These are phyloP conservation scores for Chimonanthus salicifolius DNA, from an alignment of 164 flowering plant species.

Conservation along the genomic window DNA sequence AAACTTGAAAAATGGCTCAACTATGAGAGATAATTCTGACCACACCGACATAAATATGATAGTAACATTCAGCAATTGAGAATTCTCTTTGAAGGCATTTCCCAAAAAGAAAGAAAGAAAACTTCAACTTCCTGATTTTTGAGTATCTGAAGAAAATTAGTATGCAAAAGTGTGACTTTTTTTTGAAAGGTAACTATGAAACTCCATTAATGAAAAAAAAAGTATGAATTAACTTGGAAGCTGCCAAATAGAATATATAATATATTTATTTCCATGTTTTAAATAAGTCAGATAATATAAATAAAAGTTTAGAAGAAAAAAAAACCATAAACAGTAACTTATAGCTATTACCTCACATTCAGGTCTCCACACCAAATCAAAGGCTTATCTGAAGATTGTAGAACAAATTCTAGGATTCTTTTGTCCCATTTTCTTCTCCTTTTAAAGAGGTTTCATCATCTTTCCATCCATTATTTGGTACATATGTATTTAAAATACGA, in stretches of 20 bases:
- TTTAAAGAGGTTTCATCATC: constrained; percentile 78
- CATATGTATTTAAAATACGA: constrained; percentile 72
- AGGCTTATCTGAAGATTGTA: constrained; percentile 65
- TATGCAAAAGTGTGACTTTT: too few relatives aligned
- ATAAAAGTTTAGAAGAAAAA: background rate
- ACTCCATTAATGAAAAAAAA: too few relatives aligned
- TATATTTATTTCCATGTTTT: background rate
- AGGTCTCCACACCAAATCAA: constrained; percentile 99
- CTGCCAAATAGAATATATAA: background rate
- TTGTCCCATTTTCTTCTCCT: constrained; percentile 99
- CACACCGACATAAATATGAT: background rate
- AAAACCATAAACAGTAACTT: background rate
- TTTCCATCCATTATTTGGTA: constrained; percentile 98
- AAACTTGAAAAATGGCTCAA: background rate
- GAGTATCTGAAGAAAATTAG: too few relatives aligned
- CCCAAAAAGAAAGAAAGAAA: too few relatives aligned
- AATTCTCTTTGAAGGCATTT: background rate
- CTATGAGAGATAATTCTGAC: background rate
- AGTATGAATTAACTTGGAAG: background rate
- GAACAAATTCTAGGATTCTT: constrained; percentile 69
- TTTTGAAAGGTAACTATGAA: too few relatives aligned
- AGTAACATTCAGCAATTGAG: background rate
- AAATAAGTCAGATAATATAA: too few relatives aligned
- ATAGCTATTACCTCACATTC: constrained; percentile 70
- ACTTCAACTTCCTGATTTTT: too few relatives aligned